Percentiles rank a stretch among this genome's conserved stretches.
Conservation (phyloP, 2,329 filamentous ascomycete species). For the Tympanopsis confertula region DNA sequence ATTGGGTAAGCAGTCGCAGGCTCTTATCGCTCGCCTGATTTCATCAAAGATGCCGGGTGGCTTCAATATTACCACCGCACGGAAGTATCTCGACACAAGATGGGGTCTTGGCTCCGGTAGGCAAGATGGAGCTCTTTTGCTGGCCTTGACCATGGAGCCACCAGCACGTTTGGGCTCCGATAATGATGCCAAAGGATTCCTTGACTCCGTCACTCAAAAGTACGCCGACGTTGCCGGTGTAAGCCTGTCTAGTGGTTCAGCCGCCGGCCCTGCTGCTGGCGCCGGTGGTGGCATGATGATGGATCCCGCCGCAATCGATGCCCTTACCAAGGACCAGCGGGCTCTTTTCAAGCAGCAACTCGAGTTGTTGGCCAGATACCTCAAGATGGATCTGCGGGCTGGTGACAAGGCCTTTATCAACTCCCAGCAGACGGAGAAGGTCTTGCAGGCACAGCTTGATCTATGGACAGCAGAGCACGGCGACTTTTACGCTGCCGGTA, state of each 20-base stretch:
- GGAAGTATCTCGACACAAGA: slow-evolving; percentile 88
- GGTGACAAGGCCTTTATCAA: slow-evolving; percentile 86
- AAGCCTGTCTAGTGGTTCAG: slow-evolving; percentile 65
- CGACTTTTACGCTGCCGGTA: slow-evolving; percentile 88
- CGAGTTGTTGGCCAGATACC: slow-evolving; percentile 84
- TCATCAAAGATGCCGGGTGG: slow-evolving; percentile 99
- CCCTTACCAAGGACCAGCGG: slow-evolving; percentile 90
- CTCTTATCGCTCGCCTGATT: slow-evolving; percentile 83
- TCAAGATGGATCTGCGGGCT: slow-evolving; percentile 90
- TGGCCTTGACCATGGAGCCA: slow-evolving; percentile 89
- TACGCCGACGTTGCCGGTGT: slow-evolving; percentile 78
- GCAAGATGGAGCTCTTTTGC: slow-evolving; percentile 79
- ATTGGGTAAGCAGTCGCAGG: slow-evolving; percentile 90
- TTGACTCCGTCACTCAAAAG: slow-evolving; percentile 80
- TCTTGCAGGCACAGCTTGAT: slow-evolving; percentile 86
- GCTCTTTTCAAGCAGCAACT: slow-evolving; percentile 97
- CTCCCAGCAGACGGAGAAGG: slow-evolving; percentile 73
- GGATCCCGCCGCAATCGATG: slow-evolving; percentile 94
- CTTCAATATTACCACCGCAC: slow-evolving; percentile 92
- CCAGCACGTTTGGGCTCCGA: slow-evolving; percentile 79
- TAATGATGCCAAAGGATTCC: slow-evolving; percentile 78
- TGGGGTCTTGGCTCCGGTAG: slow-evolving; percentile 81
- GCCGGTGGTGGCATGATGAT: slow-evolving; percentile 91
- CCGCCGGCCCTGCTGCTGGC: slow-evolving; percentile 61
- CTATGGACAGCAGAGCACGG: slow-evolving; percentile 93